Percentiles rank a stretch among this genome's conserved stretches.
These are phyloP conservation scores for Panus rudis DNA, from an alignment of 768 basidiomycete species.

Conservation along the genomic window DNA sequence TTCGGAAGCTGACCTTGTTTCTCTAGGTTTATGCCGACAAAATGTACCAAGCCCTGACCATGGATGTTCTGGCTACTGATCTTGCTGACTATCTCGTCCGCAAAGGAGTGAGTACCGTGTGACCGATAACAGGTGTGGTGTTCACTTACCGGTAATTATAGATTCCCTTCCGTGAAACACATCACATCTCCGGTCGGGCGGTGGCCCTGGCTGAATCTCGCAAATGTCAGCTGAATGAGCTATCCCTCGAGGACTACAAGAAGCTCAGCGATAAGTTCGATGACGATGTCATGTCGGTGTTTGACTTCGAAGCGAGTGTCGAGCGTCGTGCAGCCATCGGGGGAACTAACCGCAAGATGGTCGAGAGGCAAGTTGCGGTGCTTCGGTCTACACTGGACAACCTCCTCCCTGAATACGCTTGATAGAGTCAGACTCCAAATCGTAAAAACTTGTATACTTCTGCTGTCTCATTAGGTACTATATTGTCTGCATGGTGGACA, in stretches of 20 bases:
- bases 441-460: background rate
- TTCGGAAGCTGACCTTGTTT: background rate
- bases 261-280: slow-evolving; percentile 68
- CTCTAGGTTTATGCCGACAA: slow-evolving; percentile 77
- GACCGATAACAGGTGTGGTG: slow-evolving; percentile 2
- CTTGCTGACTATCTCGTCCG: slow-evolving; percentile 97
- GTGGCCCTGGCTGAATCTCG: slow-evolving; percentile 89
- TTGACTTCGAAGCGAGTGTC: slow-evolving; percentile 93
- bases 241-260: slow-evolving; percentile 77
- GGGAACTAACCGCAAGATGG: slow-evolving; percentile 79
- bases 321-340: slow-evolving; percentile 91
- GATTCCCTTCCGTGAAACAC: slow-evolving; percentile 98
- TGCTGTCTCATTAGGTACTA: background rate
- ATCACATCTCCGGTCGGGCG: slow-evolving; percentile 94
- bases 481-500: background rate
- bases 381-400: slow-evolving; percentile 52
- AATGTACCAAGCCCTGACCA: slow-evolving; percentile 87
- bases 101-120: slow-evolving; percentile 71
- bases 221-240: slow-evolving; percentile 72
- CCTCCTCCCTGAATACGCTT: too few species aligned
- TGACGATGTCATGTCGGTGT: slow-evolving; percentile 76
- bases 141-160: slow-evolving; percentile 23
- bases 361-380: slow-evolving; percentile 78
- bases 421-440: too few species aligned
- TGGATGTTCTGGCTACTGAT: slow-evolving; percentile 99